A percentile compares a stretch with the other conserved stretches of the same genome.
Evolutionary conservation across 805 yeast genomes (phyloP).

Genomic region (Maudiozyma saulgeensis): DNA sequence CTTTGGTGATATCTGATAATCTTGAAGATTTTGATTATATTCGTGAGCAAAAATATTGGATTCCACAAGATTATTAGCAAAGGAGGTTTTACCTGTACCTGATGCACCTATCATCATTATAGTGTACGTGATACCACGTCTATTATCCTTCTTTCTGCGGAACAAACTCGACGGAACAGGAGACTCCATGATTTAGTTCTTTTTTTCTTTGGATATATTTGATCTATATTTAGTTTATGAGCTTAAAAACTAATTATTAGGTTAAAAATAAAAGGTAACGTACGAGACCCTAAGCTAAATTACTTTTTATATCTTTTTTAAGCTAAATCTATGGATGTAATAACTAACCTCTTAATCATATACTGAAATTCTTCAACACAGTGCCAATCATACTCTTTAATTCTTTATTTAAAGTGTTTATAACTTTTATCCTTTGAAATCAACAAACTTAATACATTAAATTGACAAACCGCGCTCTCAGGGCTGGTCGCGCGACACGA

Average conservation of each 20-base stretch:
- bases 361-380: too few relatives aligned
- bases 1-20: constrained; percentile 13
- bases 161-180: constrained; percentile 18
- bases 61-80: constrained; percentile 58
- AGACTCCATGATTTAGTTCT: constrained; percentile 1
- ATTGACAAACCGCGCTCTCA: too few relatives aligned
- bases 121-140: constrained; percentile 65
- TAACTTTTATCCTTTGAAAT: too few relatives aligned
- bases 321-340: too few relatives aligned
- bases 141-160: constrained; percentile 55
- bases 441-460: too few relatives aligned
- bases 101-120: constrained; percentile 63
- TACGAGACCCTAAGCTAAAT: too few relatives aligned
- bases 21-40: constrained; percentile 33
- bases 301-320: too few relatives aligned
- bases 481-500: too few relatives aligned
- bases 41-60: constrained; percentile 53
- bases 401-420: too few relatives aligned
- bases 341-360: too few relatives aligned
- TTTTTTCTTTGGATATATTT: background rate
- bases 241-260: too few relatives aligned
- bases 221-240: too few relatives aligned
- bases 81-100: constrained; percentile 74
- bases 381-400: background rate
- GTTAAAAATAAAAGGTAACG: background rate